Conservation (phyloP, 1,284 basidiomycete species). For the Rhodotorula glutinis region DNA sequence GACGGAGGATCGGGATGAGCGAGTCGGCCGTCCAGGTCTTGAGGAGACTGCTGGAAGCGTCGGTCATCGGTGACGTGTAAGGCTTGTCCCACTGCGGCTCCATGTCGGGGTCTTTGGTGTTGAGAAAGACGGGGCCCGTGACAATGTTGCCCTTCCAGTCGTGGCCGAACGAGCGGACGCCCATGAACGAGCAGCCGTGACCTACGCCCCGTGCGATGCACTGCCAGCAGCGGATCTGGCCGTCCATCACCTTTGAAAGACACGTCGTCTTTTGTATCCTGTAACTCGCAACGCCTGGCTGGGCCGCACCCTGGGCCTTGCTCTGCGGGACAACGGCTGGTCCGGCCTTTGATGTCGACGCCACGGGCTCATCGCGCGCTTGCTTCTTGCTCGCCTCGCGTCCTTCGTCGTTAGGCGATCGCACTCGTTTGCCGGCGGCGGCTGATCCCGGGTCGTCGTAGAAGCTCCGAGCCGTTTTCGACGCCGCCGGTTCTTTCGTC, state of each 20-base stretch:
- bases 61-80: constrained; percentile 42
- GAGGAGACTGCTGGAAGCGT: constrained; percentile 43
- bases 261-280: constrained; percentile 25
- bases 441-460: not conserved
- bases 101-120: constrained; percentile 6
- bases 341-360: too few species aligned
- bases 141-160: constrained; percentile 12
- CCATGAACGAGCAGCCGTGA: constrained; percentile 26
- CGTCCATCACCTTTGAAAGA: constrained; percentile 28
- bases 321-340: not conserved
- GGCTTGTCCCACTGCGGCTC: constrained; percentile 14
- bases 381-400: not conserved
- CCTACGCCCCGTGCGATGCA: constrained; percentile 27
- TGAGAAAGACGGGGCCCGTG: constrained; percentile 7
- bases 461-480: not conserved
- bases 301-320: too few species aligned
- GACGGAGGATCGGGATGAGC: constrained; percentile 64
- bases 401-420: not conserved
- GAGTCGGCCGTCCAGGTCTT: constrained; percentile 63
- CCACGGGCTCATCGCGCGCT: not conserved
- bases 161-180: constrained; percentile 30
- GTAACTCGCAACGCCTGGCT: not conserved
- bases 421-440: not conserved
- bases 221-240: constrained; percentile 28
- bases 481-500: not conserved